Percentiles rank a stretch among this genome's conserved stretches.
Conservation (phyloP, 2,329 filamentous ascomycete species). For the Xylariaceae sp. region DNA sequence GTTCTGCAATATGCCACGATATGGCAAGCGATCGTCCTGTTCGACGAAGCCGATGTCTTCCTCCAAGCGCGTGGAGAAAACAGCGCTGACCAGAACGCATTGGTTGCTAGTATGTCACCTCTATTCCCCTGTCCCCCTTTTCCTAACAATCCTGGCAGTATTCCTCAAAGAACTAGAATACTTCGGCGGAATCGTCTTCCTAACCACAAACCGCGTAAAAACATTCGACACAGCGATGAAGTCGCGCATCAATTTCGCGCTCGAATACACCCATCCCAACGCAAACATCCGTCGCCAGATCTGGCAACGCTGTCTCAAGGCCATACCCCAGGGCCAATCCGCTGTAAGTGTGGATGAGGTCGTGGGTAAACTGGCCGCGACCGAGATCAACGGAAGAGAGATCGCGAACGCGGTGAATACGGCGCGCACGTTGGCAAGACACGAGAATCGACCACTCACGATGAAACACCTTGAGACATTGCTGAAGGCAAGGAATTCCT, state of each 20-base stretch:
- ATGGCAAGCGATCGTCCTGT: conserved; percentile 30
- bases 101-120: conserved; percentile 24
- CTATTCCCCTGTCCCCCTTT: too few species aligned
- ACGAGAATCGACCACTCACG: conserved; percentile 20
- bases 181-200: conserved; percentile 39
- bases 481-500: conserved; percentile 23
- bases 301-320: conserved; percentile 23
- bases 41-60: conserved; percentile 34
- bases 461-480: conserved; percentile 28
- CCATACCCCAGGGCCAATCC: conserved; percentile 12
- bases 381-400: conserved; percentile 26
- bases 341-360: conserved; percentile 16
- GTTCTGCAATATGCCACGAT: conserved; percentile 28
- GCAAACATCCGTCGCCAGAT: conserved; percentile 24
- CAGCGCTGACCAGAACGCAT: conserved; percentile 21
- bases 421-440: conserved; percentile 27
- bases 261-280: conserved; percentile 30
- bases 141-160: too few species aligned
- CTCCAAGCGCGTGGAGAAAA: conserved; percentile 23
- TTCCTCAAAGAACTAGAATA: conserved; percentile 40
- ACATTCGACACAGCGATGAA: conserved; percentile 41
- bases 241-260: conserved; percentile 38
- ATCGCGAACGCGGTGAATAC: conserved; percentile 28
- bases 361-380: conserved; percentile 13
- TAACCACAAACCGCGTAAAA: conserved; percentile 39